These are phyloP conservation scores for Amylostereum chailletii DNA, from an alignment of 1,284 basidiomycete genomes.

Conservation along the genomic window DNA sequence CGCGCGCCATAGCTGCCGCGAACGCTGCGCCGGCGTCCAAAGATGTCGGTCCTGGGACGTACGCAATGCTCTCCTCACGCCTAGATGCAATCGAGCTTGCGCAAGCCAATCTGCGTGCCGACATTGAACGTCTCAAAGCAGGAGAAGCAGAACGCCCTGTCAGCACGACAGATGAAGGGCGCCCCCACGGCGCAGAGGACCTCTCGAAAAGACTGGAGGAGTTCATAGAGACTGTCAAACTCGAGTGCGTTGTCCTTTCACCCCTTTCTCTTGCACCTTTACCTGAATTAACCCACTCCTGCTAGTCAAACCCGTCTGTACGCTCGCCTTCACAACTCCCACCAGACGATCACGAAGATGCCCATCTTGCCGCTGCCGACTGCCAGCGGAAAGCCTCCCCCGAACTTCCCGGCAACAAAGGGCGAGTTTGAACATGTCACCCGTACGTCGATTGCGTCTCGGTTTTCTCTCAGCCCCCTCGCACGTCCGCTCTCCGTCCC, in stretches of 20 bases:
- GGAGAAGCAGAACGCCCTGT: background rate
- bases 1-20: background rate
- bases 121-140: slow-evolving; percentile 12
- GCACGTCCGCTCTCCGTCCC: background rate
- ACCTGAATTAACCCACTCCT: background rate
- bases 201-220: slow-evolving; percentile 25
- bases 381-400: slow-evolving; percentile 25
- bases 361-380: slow-evolving; percentile 22
- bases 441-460: slow-evolving; percentile 18
- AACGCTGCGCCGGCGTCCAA: background rate
- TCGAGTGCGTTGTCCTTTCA: slow-evolving; percentile 22
- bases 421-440: slow-evolving; percentile 33
- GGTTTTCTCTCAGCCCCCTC: background rate
- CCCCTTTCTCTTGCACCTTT: background rate
- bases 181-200: slow-evolving; percentile 15
- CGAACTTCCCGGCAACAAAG: slow-evolving; percentile 28
- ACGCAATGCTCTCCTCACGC: slow-evolving; percentile 14
- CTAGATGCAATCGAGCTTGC: slow-evolving; percentile 21
- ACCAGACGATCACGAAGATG: slow-evolving; percentile 22
- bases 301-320: slow-evolving; percentile 28
- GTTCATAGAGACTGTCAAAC: slow-evolving; percentile 20
- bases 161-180: slow-evolving; percentile 11
- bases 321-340: slow-evolving; percentile 25
- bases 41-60: background rate
- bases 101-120: slow-evolving; percentile 20